Conservation (phyloP, 495 filamentous ascomycete species). For the Aspergillus ellipticus region DNA sequence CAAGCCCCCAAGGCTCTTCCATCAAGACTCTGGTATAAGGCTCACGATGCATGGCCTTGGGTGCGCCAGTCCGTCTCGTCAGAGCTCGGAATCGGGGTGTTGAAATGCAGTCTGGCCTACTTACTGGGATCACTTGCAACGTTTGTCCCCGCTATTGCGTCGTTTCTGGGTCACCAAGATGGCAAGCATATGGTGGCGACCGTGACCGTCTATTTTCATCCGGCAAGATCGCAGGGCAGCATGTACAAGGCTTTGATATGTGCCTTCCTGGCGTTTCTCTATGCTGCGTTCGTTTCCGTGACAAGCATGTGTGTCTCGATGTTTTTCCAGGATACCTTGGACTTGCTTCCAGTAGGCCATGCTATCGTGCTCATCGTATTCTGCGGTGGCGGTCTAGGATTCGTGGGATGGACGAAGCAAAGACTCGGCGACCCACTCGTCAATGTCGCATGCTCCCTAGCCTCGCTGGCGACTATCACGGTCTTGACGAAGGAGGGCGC, state of each 20-base stretch:
- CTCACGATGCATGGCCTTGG: constrained; percentile 12
- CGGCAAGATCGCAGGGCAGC: constrained; percentile 82
- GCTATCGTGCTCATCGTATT: constrained; percentile 80
- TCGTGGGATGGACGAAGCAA: constrained; percentile 93
- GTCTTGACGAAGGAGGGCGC: constrained; percentile 89
- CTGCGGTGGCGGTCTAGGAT: constrained; percentile 82
- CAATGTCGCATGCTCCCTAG: constrained; percentile 84
- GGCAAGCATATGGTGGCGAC: constrained; percentile 96
- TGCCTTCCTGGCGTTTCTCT: constrained; percentile 74
- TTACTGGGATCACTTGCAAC: constrained; percentile 84
- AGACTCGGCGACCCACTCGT: constrained; percentile 79
- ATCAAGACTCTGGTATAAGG: constrained; percentile 10
- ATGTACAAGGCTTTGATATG: constrained; percentile 89
- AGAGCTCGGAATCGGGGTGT: constrained; percentile 64
- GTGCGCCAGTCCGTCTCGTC: constrained; percentile 45
- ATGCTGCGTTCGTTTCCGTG: constrained; percentile 76
- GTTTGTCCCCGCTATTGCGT: constrained; percentile 70
- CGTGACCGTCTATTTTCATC: constrained; percentile 93
- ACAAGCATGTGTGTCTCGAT: constrained; percentile 83
- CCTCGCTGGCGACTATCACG: constrained; percentile 88
- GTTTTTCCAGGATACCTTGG: constrained; percentile 62
- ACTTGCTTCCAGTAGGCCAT: constrained; percentile 69
- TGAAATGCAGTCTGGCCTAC: constrained; percentile 95
- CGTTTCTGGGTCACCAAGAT: constrained; percentile 77
- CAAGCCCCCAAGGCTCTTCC: constrained; percentile 14